phyloP scores from a whole-genome alignment of 106 monocot species.

The Chionographis japonica region DNA sequence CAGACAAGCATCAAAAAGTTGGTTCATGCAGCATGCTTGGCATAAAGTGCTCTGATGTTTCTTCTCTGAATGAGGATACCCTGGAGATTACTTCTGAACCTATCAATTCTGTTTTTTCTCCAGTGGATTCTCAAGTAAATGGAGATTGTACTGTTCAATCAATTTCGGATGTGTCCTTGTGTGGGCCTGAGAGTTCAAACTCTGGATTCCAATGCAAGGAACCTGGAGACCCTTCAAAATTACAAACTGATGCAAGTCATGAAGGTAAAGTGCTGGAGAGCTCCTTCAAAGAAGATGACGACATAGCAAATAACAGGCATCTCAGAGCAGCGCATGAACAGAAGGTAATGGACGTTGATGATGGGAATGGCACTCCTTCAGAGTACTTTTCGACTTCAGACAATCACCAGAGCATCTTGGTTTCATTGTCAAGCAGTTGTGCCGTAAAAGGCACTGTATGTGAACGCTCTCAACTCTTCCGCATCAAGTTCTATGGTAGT shows the following conservation, averaged over 20 bases:
- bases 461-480: slow-evolving; percentile 65
- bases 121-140: background rate
- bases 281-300: slow-evolving; percentile 5
- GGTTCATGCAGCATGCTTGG: slow-evolving; percentile 12
- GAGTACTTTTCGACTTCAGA: slow-evolving; percentile 49
- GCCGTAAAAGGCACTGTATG: slow-evolving; percentile 55
- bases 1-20: slow-evolving; percentile 7
- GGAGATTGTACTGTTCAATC: slow-evolving; percentile 4
- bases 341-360: background rate
- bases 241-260: slow-evolving; percentile 14
- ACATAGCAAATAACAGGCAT: slow-evolving; percentile 12
- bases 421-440: slow-evolving; percentile 82
- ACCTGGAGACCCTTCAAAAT: slow-evolving; percentile 6
- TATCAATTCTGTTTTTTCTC: background rate
- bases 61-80: slow-evolving; percentile 3
- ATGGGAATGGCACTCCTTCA: slow-evolving; percentile 18
- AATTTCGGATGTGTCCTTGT: background rate
- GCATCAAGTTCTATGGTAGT: slow-evolving; percentile 90
- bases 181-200: background rate
- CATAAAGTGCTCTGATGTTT: slow-evolving; percentile 1
- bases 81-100: background rate
- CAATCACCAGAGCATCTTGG: slow-evolving; percentile 79
- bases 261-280: slow-evolving; percentile 10
- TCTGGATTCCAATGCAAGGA: slow-evolving; percentile 4
- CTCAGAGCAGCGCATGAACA: slow-evolving; percentile 13